Percentiles rank a stretch among this genome's conserved stretches.
These are phyloP conservation scores for Schizophyllum commune DNA, from an alignment of 1,284 basidiomycete species.

Conservation along the genomic window DNA sequence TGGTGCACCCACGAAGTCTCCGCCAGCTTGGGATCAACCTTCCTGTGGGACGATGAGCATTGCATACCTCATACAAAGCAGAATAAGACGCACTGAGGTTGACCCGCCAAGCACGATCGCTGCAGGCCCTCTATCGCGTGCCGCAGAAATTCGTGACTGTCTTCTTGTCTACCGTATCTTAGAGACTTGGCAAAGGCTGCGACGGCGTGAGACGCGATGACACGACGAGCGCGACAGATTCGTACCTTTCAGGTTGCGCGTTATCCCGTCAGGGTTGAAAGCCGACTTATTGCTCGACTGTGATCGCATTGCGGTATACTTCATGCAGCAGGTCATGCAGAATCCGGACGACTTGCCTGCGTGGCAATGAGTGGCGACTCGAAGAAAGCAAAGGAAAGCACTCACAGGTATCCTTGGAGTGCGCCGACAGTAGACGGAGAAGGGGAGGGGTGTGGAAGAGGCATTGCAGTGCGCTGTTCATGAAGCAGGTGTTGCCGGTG, in stretches of 20 bases:
- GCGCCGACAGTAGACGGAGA: constrained; percentile 57
- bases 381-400: constrained; percentile 9
- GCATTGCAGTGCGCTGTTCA: constrained; percentile 94
- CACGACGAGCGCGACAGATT: constrained; percentile 10
- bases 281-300: constrained; percentile 39
- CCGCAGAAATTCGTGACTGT: constrained; percentile 96
- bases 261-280: constrained; percentile 58
- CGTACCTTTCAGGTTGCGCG: constrained; percentile 63
- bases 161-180: constrained; percentile 89
- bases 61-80: constrained; percentile 5
- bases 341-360: constrained; percentile 42
- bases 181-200: constrained; percentile 89
- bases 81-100: constrained; percentile 51
- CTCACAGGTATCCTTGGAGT: constrained; percentile 48
- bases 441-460: constrained; percentile 92
- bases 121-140: constrained; percentile 92
- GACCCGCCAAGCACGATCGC: constrained; percentile 71
- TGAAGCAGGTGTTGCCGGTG: constrained; percentile 94
- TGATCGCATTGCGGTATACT: constrained; percentile 36
- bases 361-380: neutral
- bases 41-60: constrained; percentile 35
- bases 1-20: constrained; percentile 93
- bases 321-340: constrained; percentile 73
- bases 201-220: constrained; percentile 2
- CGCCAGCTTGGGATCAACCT: constrained; percentile 72